phyloP scores from a whole-genome alignment of 1,139 yeast species.

The Nakaseomyces delphensis region DNA sequence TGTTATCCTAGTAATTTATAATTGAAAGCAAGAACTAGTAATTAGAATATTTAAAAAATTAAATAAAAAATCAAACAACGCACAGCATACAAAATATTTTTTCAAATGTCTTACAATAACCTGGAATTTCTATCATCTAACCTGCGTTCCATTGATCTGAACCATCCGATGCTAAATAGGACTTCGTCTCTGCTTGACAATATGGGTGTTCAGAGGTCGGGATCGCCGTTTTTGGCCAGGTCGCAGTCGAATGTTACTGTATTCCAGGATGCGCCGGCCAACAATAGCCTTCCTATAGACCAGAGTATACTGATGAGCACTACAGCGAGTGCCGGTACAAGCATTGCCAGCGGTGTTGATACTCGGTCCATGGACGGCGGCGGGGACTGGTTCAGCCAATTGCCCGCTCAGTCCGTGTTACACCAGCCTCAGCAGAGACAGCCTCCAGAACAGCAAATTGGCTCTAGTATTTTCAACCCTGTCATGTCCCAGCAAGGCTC shows the following conservation, averaged over 20 bases:
- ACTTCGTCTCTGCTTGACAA: constrained; percentile 6
- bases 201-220: constrained; percentile 7
- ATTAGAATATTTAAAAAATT: too few relatives aligned
- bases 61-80: neutral
- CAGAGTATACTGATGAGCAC: neutral
- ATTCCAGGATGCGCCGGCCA: constrained; percentile 6
- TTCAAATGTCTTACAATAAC: constrained; percentile 2
- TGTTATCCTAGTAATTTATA: too few relatives aligned
- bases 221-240: constrained; percentile 6
- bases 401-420: constrained; percentile 1
- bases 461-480: constrained; percentile 1
- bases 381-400: constrained; percentile 4
- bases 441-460: neutral
- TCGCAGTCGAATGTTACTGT: constrained; percentile 6
- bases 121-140: constrained; percentile 1
- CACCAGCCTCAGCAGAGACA: neutral
- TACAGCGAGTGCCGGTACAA: neutral
- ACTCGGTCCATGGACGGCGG: neutral
- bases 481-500: constrained; percentile 1
- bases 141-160: constrained; percentile 1
- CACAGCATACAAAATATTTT: too few relatives aligned
- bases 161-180: constrained; percentile 5
- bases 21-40: too few relatives aligned
- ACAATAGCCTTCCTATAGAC: neutral
- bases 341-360: neutral